Evolutionary conservation across 2,329 filamentous ascomycete genomes (phyloP), one percentile per base, ranked within the genome.

Genomic region (Aspergillus neoniger): DNA sequence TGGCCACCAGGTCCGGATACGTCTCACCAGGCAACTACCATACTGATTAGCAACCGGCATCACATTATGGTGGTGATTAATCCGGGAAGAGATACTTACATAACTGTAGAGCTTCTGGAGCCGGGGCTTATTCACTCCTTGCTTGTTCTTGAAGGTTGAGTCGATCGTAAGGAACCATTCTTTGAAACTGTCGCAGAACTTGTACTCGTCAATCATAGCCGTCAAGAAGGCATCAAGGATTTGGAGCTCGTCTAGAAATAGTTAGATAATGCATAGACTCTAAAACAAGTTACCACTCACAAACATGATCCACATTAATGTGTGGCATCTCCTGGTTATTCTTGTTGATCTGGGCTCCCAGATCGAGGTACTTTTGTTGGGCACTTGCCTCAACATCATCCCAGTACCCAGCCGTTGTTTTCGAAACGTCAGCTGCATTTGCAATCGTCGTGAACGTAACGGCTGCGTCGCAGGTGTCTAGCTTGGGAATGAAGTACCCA

Each of bases 241-340:
- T 25, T 55, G 25, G n/a, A 55, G 19, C 17, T 55, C 53, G 12
- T 47, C 53, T 55, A 17, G 1, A 15, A 14, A 8, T 10, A 5
- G 25, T 55, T 4, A 55, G 52, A 39, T 4, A 3, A 43, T 7
- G 4, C 38, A 23, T 30, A 5, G 8, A 14, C 23, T 30, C 15
- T 30, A 23, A n/a, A 4, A 28, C 25, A 8, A 28, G 7, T 32
- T 10, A 32, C 32, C 19, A 53, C 53, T 55, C 19, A 55, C 53
- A 55, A 47, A 55, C 53, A 55, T 55, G 53, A 17, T 55, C 53
- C 9, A 55, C 30, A n/a, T 55, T 55, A 17, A 55, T 55, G 53
- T 55, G 43, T 32, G 47, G 47, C 25, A 30, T n/a, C 1, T 50
- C 6, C 4, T 39, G 25, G 30, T 55, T 44, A 1, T 39, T 44